Conservation (phyloP, 208 protist species). For the Sergeia podlipaevii region DNA sequence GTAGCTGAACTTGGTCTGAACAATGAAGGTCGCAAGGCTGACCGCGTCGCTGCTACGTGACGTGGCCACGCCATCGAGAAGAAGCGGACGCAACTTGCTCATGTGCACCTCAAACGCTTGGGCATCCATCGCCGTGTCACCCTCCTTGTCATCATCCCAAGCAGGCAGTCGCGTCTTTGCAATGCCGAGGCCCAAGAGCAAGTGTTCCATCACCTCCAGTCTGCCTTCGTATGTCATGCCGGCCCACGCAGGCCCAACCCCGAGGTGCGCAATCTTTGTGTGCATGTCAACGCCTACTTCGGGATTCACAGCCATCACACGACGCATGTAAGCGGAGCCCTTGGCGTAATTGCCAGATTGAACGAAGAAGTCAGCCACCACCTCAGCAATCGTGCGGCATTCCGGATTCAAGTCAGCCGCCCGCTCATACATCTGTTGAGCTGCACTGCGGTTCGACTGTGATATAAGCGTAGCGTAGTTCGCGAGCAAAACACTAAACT, state of each 20-base stretch:
- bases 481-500: conserved; percentile 64
- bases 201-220: conserved; percentile 50
- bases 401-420: conserved; percentile 41
- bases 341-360: conserved; percentile 54
- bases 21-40: conserved; percentile 57
- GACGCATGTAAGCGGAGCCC: conserved; percentile 48
- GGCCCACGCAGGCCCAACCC: conserved; percentile 32
- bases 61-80: conserved; percentile 49
- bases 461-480: conserved; percentile 74
- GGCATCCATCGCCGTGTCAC: conserved; percentile 1
- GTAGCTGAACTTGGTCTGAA: conserved; percentile 59
- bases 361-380: conserved; percentile 64
- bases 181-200: conserved; percentile 56
- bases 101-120: conserved; percentile 4
- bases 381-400: conserved; percentile 51
- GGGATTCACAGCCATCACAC: conserved; percentile 13
- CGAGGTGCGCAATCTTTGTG: conserved; percentile 27
- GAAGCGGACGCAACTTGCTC: conserved; percentile 19
- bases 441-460: conserved; percentile 16
- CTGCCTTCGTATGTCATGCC: conserved; percentile 21
- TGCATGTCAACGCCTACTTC: no score
- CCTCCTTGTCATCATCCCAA: background rate
- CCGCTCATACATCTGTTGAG: conserved; percentile 48
- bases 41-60: conserved; percentile 59
- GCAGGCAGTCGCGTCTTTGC: no score